Conservation (phyloP, 805 yeast species). For the Danielia oregonensis region DNA sequence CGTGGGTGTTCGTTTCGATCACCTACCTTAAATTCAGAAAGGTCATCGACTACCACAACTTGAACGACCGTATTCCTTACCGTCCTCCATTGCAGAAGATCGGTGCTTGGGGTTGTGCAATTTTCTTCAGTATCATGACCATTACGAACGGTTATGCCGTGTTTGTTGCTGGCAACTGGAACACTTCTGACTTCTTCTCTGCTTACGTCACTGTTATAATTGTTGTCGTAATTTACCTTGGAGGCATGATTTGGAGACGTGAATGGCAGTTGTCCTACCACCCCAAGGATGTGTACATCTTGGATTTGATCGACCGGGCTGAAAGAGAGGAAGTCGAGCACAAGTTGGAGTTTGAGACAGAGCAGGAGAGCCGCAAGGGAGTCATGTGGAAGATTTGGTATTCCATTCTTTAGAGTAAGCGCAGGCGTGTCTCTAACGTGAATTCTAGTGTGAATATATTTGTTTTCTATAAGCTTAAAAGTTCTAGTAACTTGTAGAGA, state of each 20-base stretch:
- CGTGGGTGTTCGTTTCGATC: constrained; percentile 3
- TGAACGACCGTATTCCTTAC: constrained; percentile 3
- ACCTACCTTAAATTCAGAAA: constrained; percentile 2
- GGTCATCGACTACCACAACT: constrained; percentile 2
- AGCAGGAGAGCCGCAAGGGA: background rate
- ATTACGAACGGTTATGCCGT: constrained; percentile 5
- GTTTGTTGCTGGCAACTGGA: constrained; percentile 3
- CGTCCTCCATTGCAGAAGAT: background rate
- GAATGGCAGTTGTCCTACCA: constrained; percentile 1
- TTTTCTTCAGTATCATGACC: constrained; percentile 1
- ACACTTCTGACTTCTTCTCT: constrained; percentile 2
- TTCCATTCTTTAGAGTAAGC: constrained; percentile 1
- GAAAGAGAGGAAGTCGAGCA: constrained; percentile 3
- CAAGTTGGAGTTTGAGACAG: constrained; percentile 1
- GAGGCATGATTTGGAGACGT: background rate
- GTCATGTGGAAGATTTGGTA: constrained; percentile 1
- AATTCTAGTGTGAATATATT: no score
- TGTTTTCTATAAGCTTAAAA: no score
- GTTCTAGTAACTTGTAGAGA: no score
- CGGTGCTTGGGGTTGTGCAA: background rate
- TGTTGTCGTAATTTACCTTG: constrained; percentile 2
- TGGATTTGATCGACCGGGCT: background rate
- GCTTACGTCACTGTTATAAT: constrained; percentile 4
- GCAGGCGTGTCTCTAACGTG: no score
- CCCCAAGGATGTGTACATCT: constrained; percentile 1